Conservation (phyloP, 805 yeast genomes). For the Wickerhamomyces rabaulensis region DNA sequence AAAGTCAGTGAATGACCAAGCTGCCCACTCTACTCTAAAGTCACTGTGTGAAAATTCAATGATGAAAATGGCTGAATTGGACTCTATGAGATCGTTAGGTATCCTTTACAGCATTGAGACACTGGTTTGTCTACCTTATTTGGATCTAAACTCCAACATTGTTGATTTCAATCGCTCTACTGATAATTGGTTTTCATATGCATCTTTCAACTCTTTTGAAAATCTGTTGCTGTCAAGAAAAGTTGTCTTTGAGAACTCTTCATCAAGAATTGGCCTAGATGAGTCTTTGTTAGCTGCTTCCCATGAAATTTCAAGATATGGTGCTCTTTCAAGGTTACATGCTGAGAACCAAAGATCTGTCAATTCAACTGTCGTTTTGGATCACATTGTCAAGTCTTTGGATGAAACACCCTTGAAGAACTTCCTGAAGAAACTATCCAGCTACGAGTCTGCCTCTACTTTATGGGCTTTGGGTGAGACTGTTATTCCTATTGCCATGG, state of each 20-base stretch:
- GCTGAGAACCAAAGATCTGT: constrained; percentile 44
- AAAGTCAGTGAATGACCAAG: constrained; percentile 37
- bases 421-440: constrained; percentile 10
- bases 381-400: constrained; percentile 28
- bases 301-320: constrained; percentile 39
- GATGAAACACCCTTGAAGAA: background rate
- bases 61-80: constrained; percentile 3
- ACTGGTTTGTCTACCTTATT: background rate
- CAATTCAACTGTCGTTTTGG: constrained; percentile 42
- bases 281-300: constrained; percentile 22
- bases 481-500: constrained; percentile 50
- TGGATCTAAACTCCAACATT: constrained; percentile 2
- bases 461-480: constrained; percentile 64
- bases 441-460: constrained; percentile 49
- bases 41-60: constrained; percentile 17
- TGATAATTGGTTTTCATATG: constrained; percentile 32
- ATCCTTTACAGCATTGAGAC: constrained; percentile 12
- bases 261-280: background rate
- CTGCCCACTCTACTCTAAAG: constrained; percentile 7
- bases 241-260: constrained; percentile 20
- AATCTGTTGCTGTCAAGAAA: constrained; percentile 39
- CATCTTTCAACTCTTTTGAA: constrained; percentile 35
- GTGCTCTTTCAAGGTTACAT: constrained; percentile 33
- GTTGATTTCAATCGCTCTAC: constrained; percentile 8
- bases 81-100: constrained; percentile 1